phyloP scores from a whole-genome alignment of 371 early-diverging fungal genomes.

The Mortierella sp. region DNA sequence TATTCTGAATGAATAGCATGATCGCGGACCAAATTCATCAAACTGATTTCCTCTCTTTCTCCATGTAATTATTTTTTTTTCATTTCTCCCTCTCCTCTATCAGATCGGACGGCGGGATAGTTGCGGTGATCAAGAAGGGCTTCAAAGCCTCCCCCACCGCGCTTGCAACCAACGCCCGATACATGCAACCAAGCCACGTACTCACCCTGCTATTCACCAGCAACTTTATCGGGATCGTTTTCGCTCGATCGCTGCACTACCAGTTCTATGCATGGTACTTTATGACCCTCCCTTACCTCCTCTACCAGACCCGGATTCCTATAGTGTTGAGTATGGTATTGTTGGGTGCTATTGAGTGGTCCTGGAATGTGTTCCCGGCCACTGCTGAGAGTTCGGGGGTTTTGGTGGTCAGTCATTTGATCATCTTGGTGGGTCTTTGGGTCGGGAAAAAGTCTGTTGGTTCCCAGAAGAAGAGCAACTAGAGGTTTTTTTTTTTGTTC shows the following conservation, averaged over 20 bases:
- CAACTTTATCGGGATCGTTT: conserved; percentile 91
- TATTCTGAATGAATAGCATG: no score
- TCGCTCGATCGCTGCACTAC: conserved; percentile 92
- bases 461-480: neutral
- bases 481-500: neutral
- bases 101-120: conserved; percentile 66
- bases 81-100: neutral
- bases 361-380: conserved; percentile 87
- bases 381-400: conserved; percentile 67
- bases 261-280: conserved; percentile 97
- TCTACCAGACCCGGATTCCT: conserved; percentile 63
- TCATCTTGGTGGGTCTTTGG: conserved; percentile 61
- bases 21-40: neutral
- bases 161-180: conserved; percentile 30
- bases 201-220: conserved; percentile 78
- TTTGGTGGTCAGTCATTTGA: conserved; percentile 65
- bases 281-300: conserved; percentile 86
- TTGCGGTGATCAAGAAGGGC: conserved; percentile 62
- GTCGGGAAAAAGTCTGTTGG: conserved; percentile 9
- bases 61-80: neutral
- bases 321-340: conserved; percentile 35
- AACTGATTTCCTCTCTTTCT: neutral
- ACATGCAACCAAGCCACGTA: conserved; percentile 67
- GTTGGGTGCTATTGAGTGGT: conserved; percentile 68
- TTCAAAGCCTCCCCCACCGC: conserved; percentile 42